A percentile compares a stretch with the other conserved stretches of the same genome.
Evolutionary conservation across 345 rosid genomes (phyloP).

Genomic region (Pelargonium nanum): DNA sequence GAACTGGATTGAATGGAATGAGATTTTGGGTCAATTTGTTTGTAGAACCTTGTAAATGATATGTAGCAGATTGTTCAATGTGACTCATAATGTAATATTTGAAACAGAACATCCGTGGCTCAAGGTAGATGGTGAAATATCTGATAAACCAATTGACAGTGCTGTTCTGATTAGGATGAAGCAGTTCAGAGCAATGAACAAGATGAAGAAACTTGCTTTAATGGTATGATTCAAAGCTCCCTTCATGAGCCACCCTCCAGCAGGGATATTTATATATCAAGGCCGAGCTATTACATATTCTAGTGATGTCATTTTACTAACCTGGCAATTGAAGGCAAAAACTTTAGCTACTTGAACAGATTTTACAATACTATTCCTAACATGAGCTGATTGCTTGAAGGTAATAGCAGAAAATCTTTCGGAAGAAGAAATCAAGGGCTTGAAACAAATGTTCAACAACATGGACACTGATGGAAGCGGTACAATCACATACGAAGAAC

Average conservation of each 20-base stretch:
- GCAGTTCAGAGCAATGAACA: constrained; percentile 87
- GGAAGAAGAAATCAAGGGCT: constrained; percentile 78
- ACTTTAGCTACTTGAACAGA: background rate
- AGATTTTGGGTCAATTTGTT: background rate
- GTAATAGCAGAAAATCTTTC: constrained; percentile 76
- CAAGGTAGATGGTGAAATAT: constrained; percentile 38
- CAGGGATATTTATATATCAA: too few relatives aligned
- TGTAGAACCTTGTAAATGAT: background rate
- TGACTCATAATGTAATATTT: background rate
- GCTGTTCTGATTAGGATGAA: constrained; percentile 79
- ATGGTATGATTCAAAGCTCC: constrained; percentile 35
- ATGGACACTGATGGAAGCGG: constrained; percentile 86
- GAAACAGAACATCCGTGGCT: constrained; percentile 83
- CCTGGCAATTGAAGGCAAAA: background rate
- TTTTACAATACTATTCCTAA: background rate
- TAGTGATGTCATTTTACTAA: background rate
- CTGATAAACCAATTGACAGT: constrained; percentile 66
- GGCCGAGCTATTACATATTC: background rate
- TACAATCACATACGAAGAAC: constrained; percentile 73
- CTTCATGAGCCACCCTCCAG: too few relatives aligned
- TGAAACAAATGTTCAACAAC: constrained; percentile 71
- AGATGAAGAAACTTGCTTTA: constrained; percentile 79
- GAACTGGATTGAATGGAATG: background rate
- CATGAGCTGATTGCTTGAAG: constrained; percentile 23
- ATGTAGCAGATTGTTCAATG: background rate